phyloP scores from a whole-genome alignment of 331 rosid genomes.

The Acacia concinna region DNA sequence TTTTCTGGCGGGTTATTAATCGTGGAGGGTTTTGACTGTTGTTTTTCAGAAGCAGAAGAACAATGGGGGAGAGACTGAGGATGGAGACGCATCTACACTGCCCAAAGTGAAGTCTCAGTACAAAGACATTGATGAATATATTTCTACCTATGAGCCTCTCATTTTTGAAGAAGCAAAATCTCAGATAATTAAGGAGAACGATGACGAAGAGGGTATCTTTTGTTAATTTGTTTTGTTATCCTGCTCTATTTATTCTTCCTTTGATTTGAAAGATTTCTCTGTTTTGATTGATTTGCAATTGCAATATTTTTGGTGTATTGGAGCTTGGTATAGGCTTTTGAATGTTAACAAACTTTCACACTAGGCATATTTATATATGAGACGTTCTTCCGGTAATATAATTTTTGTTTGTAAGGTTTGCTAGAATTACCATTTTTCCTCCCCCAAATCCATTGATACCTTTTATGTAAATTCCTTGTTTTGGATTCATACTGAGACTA shows the following conservation, averaged over 20 bases:
- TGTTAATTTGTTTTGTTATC: background rate
- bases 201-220: conserved; percentile 57
- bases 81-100: conserved; percentile 38
- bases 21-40: background rate
- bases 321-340: background rate
- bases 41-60: conserved; percentile 40
- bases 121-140: conserved; percentile 71
- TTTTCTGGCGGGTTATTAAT: background rate
- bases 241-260: background rate
- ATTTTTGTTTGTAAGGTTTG: background rate
- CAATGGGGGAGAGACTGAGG: conserved; percentile 19
- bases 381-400: background rate
- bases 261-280: background rate
- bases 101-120: conserved; percentile 53
- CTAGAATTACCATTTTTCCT: background rate
- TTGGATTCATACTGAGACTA: background rate
- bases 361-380: background rate
- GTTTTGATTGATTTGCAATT: background rate
- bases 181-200: conserved; percentile 58
- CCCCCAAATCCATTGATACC: background rate
- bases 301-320: background rate
- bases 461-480: background rate
- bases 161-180: conserved; percentile 83
- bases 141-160: conserved; percentile 81
- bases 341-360: background rate